Percentiles rank a stretch among this genome's conserved stretches.
phyloP scores from a whole-genome alignment of 305 asterid species.

The Rubia balearica region DNA sequence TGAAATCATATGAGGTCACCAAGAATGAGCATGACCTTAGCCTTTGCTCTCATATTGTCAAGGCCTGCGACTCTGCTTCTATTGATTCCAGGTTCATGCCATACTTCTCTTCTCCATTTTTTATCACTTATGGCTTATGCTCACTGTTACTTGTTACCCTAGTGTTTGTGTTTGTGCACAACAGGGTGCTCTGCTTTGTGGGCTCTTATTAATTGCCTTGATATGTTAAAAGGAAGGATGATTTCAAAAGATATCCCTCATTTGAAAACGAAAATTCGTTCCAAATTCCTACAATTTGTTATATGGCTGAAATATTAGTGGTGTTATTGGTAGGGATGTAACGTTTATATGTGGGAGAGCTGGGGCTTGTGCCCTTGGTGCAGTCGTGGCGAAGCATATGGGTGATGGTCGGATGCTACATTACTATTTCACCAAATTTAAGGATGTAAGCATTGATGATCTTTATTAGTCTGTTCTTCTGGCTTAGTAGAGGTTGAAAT shows the following conservation, averaged over 20 bases:
- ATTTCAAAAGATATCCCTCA: too few species aligned
- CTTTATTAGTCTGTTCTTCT: neutral
- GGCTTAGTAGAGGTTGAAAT: neutral
- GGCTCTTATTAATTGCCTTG: too few species aligned
- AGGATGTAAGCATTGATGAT: slow-evolving; percentile 31
- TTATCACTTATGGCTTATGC: neutral
- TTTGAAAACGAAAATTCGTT: neutral
- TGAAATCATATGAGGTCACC: slow-evolving; percentile 49
- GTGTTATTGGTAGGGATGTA: slow-evolving; percentile 39
- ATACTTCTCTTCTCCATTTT: neutral
- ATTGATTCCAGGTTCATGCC: slow-evolving; percentile 34
- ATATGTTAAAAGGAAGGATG: too few species aligned
- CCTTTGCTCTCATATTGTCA: slow-evolving; percentile 50
- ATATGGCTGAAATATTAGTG: slow-evolving; percentile 8
- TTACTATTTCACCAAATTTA: slow-evolving; percentile 45
- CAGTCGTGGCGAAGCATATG: slow-evolving; percentile 48
- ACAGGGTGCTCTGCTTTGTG: too few species aligned
- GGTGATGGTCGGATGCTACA: slow-evolving; percentile 35
- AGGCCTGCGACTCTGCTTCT: slow-evolving; percentile 60
- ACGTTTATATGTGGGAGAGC: slow-evolving; percentile 59
- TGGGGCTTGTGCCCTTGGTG: slow-evolving; percentile 73
- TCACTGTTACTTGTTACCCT: too few species aligned
- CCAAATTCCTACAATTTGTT: neutral
- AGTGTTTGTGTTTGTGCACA: too few species aligned
- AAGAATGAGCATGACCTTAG: slow-evolving; percentile 47